Base-by-base conservation (phyloP, 73 alveolate genomes). In the Paramecium octaurelia region DNA sequence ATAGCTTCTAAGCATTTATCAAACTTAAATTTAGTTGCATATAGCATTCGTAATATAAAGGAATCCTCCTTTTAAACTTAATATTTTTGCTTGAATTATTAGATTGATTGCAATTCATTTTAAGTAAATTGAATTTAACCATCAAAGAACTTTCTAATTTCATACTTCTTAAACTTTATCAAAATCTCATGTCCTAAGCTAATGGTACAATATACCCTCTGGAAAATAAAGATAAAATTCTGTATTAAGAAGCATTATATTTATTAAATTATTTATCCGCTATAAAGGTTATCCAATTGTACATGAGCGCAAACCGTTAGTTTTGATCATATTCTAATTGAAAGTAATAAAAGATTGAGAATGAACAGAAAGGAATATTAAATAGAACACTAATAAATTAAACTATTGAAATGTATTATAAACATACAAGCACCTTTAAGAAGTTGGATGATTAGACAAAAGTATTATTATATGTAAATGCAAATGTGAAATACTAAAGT, bases 221-320 rank as follows among this genome's bases (percentile, higher is more conserved):
- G 87, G 87, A 71, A 71, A 71, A 40, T 71, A 71, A 35, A 71
- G 87, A 71, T 14, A 71, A 71, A 34, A 71, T 71, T 71, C 18
- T 71, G 12, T 71, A 31, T 35, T 35, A 71, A 71, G 87, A 14
- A 60, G 38, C 87, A 35, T 71, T 27, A 71, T 71, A 71, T 9
- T 64, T 34, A 71, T 71, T 71, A 31, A 71, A 71, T 34, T 71
- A 43, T 77, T 73, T 77, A 77, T 42, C 84, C 20, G 76, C 71
- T 29, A 88, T 46, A 88, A 70, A 91, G 94, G 94, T 9, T 70
- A 88, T 42, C 91, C 94, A n/a, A 88, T 88, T 88, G 94, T 88
- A 91, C 94, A 20, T 88, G 94, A 29, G 94, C 70, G 7, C 70
- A 88, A 50, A 69, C 89, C n/a, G 77, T 88, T 35, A 83, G n/a